These are phyloP conservation scores for Moesziomyces parantarcticus DNA, from an alignment of 1,284 basidiomycete genomes.

Conservation along the genomic window DNA sequence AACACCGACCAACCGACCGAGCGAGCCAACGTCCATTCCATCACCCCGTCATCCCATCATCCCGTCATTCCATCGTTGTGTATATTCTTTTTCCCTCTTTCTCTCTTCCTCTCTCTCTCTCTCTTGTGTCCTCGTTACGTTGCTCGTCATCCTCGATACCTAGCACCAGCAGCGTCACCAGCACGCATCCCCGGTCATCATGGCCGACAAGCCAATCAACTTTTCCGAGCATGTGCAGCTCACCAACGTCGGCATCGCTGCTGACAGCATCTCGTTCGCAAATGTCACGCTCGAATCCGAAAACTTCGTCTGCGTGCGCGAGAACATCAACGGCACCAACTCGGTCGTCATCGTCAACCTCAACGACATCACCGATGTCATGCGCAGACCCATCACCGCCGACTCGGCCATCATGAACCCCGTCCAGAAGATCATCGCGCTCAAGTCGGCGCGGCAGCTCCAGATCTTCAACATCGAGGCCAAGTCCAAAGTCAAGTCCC, in stretches of 20 bases:
- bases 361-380: constrained; percentile 68
- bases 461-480: constrained; percentile 98
- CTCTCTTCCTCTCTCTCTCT: constrained; percentile 3
- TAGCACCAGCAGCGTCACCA: constrained; percentile 19
- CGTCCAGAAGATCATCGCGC: constrained; percentile 92
- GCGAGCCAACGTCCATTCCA: too few relatives aligned
- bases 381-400: constrained; percentile 94
- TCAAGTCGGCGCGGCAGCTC: constrained; percentile 83
- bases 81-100: constrained; percentile 23
- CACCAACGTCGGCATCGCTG: constrained; percentile 93
- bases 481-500: constrained; percentile 96
- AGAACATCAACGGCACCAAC: constrained; percentile 69
- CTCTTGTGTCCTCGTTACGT: constrained; percentile 3
- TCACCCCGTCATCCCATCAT: too few relatives aligned
- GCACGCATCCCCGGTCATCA: constrained; percentile 20
- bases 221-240: constrained; percentile 74
- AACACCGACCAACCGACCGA: neutral
- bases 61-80: constrained; percentile 14
- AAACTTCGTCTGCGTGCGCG: constrained; percentile 92
- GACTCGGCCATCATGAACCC: constrained; percentile 99
- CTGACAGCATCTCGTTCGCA: constrained; percentile 96
- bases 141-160: constrained; percentile 13
- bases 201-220: constrained; percentile 68
- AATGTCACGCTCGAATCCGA: constrained; percentile 95
- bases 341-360: constrained; percentile 67